Base-by-base conservation (phyloP, 1,284 basidiomycete genomes). In the Salmacisia buchloeana region DNA sequence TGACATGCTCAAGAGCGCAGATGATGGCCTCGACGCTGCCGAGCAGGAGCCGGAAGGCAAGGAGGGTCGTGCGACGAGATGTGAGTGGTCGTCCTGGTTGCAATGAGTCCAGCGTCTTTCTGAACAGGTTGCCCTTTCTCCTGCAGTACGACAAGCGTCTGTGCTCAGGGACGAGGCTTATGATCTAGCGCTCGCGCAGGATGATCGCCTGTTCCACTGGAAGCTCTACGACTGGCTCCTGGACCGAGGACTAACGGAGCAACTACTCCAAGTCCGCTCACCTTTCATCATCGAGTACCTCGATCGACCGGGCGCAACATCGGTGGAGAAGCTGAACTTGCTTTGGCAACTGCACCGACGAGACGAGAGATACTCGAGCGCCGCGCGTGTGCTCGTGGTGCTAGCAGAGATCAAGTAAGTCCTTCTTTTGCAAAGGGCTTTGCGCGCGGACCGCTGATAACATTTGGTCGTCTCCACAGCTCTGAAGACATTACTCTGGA, bases 201-300 rank as follows among this genome's bases (percentile, higher is more conserved):
- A 89, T 59, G 94, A 98, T 79, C 88, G 92, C 72, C 87, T 96
- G 80, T 97, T 97, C 83, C 94, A 98, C 81, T 92, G 89, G 41
- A 88, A 88, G 54, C 81, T 98, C 66, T 98, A 98, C 79, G 92
- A 94, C 74, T 97, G 94, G 94, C 83, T 94, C 60, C 89, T 97
- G 54, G 82, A 83, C 31, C 85, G 87, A 41, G 86, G 88, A 9
- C 83, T 91, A 69, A 89, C 91, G 18, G 92, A 97, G 76, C 89
- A 94, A 78, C 83, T 99, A 25, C 84, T 98, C 31, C 59, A 66
- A 35, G 67, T 73, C 45, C 67, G 88, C 52, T 91, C 91, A 2
- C 83, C 86, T 12, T 93, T 87, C 80, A 84, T 99, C 57, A 94
- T 97, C 81, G 85, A 86, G 13, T 93, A 94, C 81, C 86, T 98